phyloP scores from a whole-genome alignment of 805 yeast genomes.

The Kluyveromyces dobzhanskii region DNA sequence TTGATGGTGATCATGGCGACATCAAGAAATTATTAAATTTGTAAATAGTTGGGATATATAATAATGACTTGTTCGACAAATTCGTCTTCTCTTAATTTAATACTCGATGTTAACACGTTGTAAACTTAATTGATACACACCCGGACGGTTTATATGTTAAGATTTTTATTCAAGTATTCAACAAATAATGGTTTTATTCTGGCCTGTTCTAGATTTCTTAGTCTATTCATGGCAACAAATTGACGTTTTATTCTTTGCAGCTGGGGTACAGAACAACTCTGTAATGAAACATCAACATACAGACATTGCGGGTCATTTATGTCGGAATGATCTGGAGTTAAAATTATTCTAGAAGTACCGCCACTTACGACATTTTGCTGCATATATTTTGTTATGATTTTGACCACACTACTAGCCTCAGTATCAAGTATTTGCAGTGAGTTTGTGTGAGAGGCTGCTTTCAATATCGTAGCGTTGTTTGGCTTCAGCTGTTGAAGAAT shows the following conservation, averaged over 20 bases:
- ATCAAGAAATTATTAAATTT: not conserved
- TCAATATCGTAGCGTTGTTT: constrained; percentile 74
- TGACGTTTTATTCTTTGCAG: constrained; percentile 78
- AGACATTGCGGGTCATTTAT: constrained; percentile 33
- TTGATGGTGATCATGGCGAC: constrained; percentile 5
- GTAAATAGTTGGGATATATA: constrained; percentile 3
- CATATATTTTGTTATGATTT: constrained; percentile 47
- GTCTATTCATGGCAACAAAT: constrained; percentile 70
- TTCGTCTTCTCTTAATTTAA: too few relatives aligned
- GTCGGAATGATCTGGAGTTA: constrained; percentile 30
- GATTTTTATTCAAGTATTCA: constrained; percentile 64
- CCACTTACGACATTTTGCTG: constrained; percentile 31
- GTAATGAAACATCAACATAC: constrained; percentile 54
- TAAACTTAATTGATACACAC: too few relatives aligned
- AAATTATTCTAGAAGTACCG: constrained; percentile 38
- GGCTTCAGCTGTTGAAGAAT: constrained; percentile 61
- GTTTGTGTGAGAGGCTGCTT: constrained; percentile 69
- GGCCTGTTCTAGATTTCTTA: constrained; percentile 62
- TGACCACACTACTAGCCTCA: constrained; percentile 56
- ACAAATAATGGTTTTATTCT: constrained; percentile 67
- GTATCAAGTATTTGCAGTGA: constrained; percentile 73
- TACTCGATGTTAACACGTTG: too few relatives aligned
- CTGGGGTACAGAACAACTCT: constrained; percentile 59
- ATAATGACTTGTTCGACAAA: too few relatives aligned
- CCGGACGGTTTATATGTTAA: constrained; percentile 25